These are phyloP conservation scores for Pecoramyces ruminantium DNA, from an alignment of 192 early-diverging fungal species.

Conservation along the genomic window DNA sequence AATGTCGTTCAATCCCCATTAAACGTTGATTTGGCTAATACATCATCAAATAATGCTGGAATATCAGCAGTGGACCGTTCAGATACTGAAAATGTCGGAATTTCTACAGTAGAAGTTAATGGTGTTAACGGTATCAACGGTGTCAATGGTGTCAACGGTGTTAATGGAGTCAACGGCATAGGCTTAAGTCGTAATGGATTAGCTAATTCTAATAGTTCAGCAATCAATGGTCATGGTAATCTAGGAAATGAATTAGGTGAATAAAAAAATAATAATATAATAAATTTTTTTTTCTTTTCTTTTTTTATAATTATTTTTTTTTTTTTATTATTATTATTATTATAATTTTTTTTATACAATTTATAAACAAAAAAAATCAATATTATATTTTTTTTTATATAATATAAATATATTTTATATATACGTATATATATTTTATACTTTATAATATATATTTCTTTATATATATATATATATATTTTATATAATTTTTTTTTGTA, in stretches of 20 bases:
- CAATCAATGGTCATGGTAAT: not conserved
- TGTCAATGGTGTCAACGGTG: not conserved
- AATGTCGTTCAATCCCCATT: not conserved
- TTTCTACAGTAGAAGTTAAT: not conserved
- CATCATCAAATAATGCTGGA: not conserved
- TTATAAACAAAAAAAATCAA: no score
- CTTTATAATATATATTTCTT: no score
- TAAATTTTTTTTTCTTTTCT: no score
- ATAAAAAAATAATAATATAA: no score
- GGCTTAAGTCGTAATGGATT: not conserved
- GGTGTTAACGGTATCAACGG: not conserved
- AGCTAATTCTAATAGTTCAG: not conserved
- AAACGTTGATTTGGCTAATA: not conserved
- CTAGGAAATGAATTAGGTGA: not conserved
- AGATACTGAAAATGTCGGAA: not conserved
- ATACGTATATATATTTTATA: no score
- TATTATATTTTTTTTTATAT: no score
- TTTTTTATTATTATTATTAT: no score
- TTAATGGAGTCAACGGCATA: not conserved
- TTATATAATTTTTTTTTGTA: no score
- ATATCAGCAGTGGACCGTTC: not conserved
- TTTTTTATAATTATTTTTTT: no score
- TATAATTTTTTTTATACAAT: no score
- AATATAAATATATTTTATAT: no score
- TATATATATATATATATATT: no score